phyloP scores from a whole-genome alignment of 1,284 basidiomycete genomes.

The Marasmius oreades region DNA sequence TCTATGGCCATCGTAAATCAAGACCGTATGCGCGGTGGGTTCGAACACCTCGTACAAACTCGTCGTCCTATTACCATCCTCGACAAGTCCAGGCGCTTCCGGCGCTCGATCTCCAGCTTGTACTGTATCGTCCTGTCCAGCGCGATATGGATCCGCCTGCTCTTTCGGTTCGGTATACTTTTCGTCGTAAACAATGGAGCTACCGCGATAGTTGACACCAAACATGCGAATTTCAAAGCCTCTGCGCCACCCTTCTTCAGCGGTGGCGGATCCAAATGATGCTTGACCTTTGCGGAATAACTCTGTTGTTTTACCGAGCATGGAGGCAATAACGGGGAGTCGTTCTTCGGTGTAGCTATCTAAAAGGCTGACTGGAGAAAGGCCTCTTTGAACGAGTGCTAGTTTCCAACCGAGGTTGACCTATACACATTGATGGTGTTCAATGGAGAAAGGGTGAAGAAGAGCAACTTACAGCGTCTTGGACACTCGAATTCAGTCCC shows the following conservation, averaged over 20 bases:
- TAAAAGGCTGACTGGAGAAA: conserved; percentile 28
- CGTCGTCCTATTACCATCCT: conserved; percentile 1
- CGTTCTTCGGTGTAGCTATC: conserved; percentile 33
- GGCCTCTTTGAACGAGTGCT: conserved; percentile 30
- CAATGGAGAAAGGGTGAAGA: not conserved
- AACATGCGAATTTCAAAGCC: conserved; percentile 20
- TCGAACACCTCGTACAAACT: conserved; percentile 24
- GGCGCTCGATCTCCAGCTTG: conserved; percentile 32
- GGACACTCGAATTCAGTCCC: conserved; percentile 36
- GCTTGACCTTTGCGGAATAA: conserved; percentile 13
- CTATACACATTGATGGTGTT: conserved; percentile 20
- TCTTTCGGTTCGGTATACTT: conserved; percentile 16
- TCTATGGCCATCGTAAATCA: conserved; percentile 16
- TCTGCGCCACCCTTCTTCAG: conserved; percentile 3
- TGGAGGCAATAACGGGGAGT: conserved; percentile 35
- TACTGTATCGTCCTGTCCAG: conserved; percentile 14
- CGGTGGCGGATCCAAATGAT: not conserved
- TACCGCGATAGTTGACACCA: conserved; percentile 31
- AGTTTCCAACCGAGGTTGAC: conserved; percentile 42
- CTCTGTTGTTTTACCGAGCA: conserved; percentile 23
- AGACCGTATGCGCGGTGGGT: conserved; percentile 22
- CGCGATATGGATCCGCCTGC: conserved; percentile 19
- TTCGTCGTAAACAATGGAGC: conserved; percentile 17
- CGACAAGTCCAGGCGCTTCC: conserved; percentile 25
- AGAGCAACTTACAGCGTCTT: conserved; percentile 27